Base-by-base conservation (phyloP, 768 basidiomycete species). In the Mycena vitilis region DNA sequence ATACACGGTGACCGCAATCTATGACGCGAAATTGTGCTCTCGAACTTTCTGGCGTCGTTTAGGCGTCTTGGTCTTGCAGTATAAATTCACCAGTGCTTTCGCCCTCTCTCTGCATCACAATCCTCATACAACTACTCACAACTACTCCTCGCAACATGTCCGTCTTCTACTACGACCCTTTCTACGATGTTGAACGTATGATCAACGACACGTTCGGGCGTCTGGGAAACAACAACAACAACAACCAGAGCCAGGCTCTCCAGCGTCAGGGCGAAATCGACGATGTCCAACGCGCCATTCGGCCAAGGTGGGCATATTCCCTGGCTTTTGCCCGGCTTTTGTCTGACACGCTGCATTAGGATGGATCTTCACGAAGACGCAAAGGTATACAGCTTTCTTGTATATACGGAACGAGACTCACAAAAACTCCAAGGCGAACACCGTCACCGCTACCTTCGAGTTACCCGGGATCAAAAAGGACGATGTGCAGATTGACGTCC, bases 391-490 rank as follows among this genome's bases (percentile, higher is more conserved):
- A 5, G 5, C 2, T 30, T 30, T 30, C 5, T 30, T 5, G 5
- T 30, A 30, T 2, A 30, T 2, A 30, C 30, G 5, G 30, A 30
- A 30, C 5, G 30, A 30, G 30, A 30, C 30, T 11, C 85, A 87
- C 72, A 88, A 89, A 72, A 77, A 88, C 70, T 37, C 72, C 0
- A 79, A 83, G 22, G 77, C 71, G 54, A 88, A 88, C 73, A 75
- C 79, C 2, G 85, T 90, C n/a, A 88, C 85, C 2, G 89, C 88
- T 38, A 77, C 82, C 6, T 88, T 91, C 73, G 89, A 91, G 72
- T 78, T 91, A 20, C 89, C 89, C 2, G 88, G 88, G 23, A 37
- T 90, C 54, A 81, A 81, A 69, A 85, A 86, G 59, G 85, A 88
- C 58, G 80, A 89, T 69, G 80, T 91, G 52, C 75, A 77, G 53